These are phyloP conservation scores for Colletotrichum chrysophilum DNA, from an alignment of 2,329 filamentous ascomycete species.

Conservation along the genomic window DNA sequence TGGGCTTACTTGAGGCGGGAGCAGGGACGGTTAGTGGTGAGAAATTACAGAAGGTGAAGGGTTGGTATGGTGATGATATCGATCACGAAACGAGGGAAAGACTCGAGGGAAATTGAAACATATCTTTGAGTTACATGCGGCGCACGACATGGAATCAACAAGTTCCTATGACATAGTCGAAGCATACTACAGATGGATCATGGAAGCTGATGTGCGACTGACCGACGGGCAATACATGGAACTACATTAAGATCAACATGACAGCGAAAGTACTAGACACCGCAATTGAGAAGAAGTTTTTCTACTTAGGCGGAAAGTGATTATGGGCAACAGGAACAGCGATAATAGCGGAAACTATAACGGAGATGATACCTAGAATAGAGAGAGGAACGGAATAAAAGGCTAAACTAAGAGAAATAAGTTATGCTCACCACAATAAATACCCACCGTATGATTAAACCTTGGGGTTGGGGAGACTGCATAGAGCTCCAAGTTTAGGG, in stretches of 20 bases:
- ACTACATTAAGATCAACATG: not conserved
- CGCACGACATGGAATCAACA: not conserved
- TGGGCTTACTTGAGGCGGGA: not conserved
- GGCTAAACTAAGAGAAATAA: not conserved
- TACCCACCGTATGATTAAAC: not conserved
- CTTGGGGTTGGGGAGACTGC: not conserved
- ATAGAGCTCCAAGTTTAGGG: not conserved
- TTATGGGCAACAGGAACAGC: not conserved
- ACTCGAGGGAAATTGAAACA: not conserved
- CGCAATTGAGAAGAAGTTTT: not conserved
- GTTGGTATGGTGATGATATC: rapidly evolving
- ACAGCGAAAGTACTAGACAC: not conserved
- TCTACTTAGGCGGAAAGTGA: not conserved
- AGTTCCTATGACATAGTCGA: not conserved
- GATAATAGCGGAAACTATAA: not conserved
- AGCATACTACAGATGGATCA: not conserved
- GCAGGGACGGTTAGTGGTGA: not conserved
- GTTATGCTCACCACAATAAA: not conserved
- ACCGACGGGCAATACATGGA: not conserved
- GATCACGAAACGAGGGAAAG: not conserved
- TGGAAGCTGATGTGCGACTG: not conserved
- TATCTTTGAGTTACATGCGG: not conserved
- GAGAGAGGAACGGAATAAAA: not conserved
- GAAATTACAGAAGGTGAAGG: not conserved
- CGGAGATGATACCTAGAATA: not conserved